These are phyloP conservation scores for Fusarium mundagurra DNA, from an alignment of 2,329 filamentous ascomycete species.

Conservation along the genomic window DNA sequence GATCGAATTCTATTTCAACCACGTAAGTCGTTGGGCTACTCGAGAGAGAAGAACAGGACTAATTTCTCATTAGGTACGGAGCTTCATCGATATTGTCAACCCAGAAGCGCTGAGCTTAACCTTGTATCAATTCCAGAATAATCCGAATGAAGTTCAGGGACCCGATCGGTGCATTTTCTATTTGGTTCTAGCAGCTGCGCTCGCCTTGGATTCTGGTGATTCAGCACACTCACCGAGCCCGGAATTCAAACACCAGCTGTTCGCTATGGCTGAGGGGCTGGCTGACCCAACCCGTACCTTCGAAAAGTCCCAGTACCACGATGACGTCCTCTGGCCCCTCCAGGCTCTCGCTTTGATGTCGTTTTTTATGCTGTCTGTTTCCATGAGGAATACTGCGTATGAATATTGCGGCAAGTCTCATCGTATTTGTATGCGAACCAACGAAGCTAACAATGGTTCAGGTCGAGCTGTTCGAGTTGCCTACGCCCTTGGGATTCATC, in stretches of 20 bases:
- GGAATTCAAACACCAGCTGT: constrained; percentile 70
- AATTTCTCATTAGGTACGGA: constrained; percentile 59
- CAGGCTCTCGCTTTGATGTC: constrained; percentile 72
- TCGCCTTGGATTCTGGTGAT: constrained; percentile 66
- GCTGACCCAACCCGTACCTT: constrained; percentile 45
- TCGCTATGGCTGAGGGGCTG: constrained; percentile 65
- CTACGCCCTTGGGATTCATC: constrained; percentile 69
- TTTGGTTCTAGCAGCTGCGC: constrained; percentile 70
- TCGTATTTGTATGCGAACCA: not conserved
- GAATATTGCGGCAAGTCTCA: constrained; percentile 63
- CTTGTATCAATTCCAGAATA: constrained; percentile 55
- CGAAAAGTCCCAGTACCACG: constrained; percentile 50
- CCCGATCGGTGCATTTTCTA: constrained; percentile 68
- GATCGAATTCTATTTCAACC: constrained; percentile 64
- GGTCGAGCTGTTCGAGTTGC: constrained; percentile 72
- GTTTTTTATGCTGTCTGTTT: constrained; percentile 69
- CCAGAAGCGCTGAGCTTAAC: constrained; percentile 62
- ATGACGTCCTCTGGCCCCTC: constrained; percentile 72
- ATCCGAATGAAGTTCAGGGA: constrained; percentile 50
- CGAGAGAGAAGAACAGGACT: not conserved
- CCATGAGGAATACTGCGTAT: constrained; percentile 71
- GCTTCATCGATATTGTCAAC: constrained; percentile 69
- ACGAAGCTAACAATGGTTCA: constrained; percentile 43
- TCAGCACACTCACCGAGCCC: constrained; percentile 57
- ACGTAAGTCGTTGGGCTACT: constrained; percentile 52